Base-by-base conservation (phyloP, 176 grass and related monocot genomes). In the Oryza brachyantha region DNA sequence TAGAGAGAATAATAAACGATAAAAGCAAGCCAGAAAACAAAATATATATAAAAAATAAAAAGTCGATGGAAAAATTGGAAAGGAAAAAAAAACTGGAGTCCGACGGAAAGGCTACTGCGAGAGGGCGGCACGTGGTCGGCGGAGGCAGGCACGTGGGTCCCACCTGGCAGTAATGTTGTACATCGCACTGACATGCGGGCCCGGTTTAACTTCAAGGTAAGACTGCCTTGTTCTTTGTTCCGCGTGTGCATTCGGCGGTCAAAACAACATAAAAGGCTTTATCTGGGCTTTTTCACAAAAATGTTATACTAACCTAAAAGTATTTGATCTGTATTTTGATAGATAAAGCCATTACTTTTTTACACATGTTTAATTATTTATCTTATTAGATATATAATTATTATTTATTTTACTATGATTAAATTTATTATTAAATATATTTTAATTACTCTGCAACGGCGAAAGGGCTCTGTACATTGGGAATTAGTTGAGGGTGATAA, bases 1-100 rank as follows among this genome's bases (percentile, higher is more conserved):
- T 84, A 41, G 41, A 42, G 16, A 75, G 35, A 72, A 80, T 50
- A 72, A 87, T 63, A 55, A 84, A 69, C 75, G 70, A 17, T 64
- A 54, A 79, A 80, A 80, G 43, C 16, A 29, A 13, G 76, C n/a
- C 8, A 27, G 17, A 43, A 43, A 43, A 43, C 14, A 16, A 64
- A 76, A 76, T n/a, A 68, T 5, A 8, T 37, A 32, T 4, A 32
- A 24, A 72, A 10, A 17, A 17, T 46, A 7, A 42, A 68, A 25
- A 29, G 5, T 21, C 2, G 28, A 29, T 31, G 29, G 10, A 16
- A 17, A 3, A n/a, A 21, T 5, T 52, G 0, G 4, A 58, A 58
- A 24, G 69, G 68, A 41, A 26, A 58, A 24, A 76, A 75, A 41
- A 26, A 17, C 3, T 25, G 25, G 36, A 38, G 78, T 41, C 68